These are phyloP conservation scores for Ascochyta viciae-villosae DNA, from an alignment of 2,329 filamentous ascomycete species.

Conservation along the genomic window DNA sequence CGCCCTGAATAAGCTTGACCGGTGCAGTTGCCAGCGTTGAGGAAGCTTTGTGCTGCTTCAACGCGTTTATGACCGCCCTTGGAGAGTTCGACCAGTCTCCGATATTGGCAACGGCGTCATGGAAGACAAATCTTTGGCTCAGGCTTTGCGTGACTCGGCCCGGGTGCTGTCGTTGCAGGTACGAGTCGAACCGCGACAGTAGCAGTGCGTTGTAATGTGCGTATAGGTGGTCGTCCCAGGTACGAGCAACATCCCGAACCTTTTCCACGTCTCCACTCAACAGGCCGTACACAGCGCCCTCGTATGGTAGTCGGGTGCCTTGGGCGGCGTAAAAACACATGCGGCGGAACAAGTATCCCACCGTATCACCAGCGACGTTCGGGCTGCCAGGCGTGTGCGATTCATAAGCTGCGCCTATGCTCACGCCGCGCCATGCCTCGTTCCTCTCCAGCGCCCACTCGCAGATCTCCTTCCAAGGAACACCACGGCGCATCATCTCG, in stretches of 20 bases:
- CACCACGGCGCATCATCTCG: conserved; percentile 88
- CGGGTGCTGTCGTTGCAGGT: conserved; percentile 63
- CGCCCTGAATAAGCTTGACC: conserved; percentile 78
- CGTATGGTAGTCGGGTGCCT: conserved; percentile 75
- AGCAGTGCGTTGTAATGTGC: conserved; percentile 87
- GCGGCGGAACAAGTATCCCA: conserved; percentile 71
- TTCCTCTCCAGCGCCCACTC: conserved; percentile 87
- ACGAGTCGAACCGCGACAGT: conserved; percentile 79
- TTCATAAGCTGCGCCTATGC: conserved; percentile 73
- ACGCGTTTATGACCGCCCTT: conserved; percentile 62
- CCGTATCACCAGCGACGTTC: conserved; percentile 48
- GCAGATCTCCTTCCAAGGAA: conserved; percentile 73
- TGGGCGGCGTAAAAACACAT: conserved; percentile 79
- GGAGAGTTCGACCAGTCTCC: conserved; percentile 63
- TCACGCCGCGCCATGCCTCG: conserved; percentile 87
- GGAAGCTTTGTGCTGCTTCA: conserved; percentile 65
- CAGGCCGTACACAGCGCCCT: conserved; percentile 88
- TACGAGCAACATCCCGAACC: conserved; percentile 76
- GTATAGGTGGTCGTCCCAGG: conserved; percentile 88
- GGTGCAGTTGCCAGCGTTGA: conserved; percentile 67
- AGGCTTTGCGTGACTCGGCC: conserved; percentile 61
- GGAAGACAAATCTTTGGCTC: conserved; percentile 66
- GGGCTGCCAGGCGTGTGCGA: conserved; percentile 50
- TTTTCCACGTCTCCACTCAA: conserved; percentile 84
- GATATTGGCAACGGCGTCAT: conserved; percentile 70